Evolutionary conservation across 768 basidiomycete genomes (phyloP).

Genomic region (Russula sp.): DNA sequence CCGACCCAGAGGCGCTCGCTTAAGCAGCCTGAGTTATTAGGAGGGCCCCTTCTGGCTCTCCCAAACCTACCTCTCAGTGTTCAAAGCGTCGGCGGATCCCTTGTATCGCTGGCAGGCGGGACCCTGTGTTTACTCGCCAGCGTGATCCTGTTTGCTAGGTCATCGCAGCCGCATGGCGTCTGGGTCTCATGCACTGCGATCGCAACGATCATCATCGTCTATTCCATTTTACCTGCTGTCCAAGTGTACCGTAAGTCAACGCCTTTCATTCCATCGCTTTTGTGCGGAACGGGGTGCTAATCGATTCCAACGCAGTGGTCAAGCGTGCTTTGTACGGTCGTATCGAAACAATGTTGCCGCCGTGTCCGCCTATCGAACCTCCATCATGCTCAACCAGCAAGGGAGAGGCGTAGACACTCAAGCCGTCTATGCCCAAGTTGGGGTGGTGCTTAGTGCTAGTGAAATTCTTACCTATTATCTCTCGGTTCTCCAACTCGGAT

Average conservation of each 20-base stretch:
- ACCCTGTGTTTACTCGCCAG: constrained; percentile 8
- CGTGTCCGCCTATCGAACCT: constrained; percentile 2
- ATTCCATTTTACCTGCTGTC: background rate
- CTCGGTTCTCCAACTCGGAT: no score
- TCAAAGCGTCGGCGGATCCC: background rate
- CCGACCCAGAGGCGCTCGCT: no score
- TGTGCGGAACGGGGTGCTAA: background rate
- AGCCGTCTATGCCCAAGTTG: background rate
- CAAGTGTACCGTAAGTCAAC: background rate
- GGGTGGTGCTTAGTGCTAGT: no score
- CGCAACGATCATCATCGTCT: background rate
- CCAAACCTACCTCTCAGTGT: background rate
- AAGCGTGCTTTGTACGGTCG: constrained; percentile 8
- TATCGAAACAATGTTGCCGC: constrained; percentile 4
- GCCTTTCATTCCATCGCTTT: background rate
- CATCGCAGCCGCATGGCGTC: constrained; percentile 2
- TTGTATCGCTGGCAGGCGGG: background rate
- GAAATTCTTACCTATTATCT: no score
- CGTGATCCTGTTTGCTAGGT: constrained; percentile 12
- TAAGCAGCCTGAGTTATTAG: no score
- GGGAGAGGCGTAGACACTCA: background rate
- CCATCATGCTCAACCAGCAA: background rate
- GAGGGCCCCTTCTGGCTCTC: no score
- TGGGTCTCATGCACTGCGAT: constrained; percentile 14
- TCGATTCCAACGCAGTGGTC: constrained; percentile 1